Conservation (phyloP, 345 rosid species). For the Fremontodendron californicum region DNA sequence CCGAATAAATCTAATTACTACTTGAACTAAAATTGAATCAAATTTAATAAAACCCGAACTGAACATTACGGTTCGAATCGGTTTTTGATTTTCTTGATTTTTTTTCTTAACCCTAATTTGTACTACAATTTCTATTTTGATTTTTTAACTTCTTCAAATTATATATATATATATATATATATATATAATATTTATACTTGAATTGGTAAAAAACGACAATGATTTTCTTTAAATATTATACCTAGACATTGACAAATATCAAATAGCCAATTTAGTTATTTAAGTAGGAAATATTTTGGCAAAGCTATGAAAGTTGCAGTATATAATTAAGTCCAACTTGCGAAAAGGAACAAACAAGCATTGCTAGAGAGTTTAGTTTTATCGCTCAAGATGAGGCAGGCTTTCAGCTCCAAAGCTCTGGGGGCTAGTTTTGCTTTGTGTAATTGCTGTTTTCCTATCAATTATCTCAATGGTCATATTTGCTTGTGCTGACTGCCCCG, state of each 20-base stretch:
- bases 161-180: too few species aligned
- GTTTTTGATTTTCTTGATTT: too few species aligned
- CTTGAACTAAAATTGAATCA: too few species aligned
- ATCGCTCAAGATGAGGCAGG: not conserved
- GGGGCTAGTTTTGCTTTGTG: not conserved
- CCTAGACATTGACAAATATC: not conserved
- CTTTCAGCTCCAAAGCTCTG: not conserved
- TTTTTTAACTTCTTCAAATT: too few species aligned
- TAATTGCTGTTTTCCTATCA: not conserved
- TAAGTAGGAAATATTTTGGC: not conserved
- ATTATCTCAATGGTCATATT: not conserved
- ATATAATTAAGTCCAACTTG: not conserved
- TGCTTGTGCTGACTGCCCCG: not conserved
- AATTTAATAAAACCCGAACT: too few species aligned
- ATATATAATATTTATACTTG: too few species aligned
- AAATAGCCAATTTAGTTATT: not conserved
- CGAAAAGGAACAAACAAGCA: not conserved
- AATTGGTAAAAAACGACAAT: not conserved
- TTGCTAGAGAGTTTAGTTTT: not conserved
- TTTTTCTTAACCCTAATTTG: too few species aligned
- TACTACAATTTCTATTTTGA: not conserved
- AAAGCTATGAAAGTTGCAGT: not conserved
- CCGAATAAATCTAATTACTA: too few species aligned
- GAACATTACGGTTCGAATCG: too few species aligned
- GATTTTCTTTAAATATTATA: not conserved